These are phyloP conservation scores for Glarea lozoyensis DNA, from an alignment of 495 filamentous ascomycete species.

Conservation along the genomic window DNA sequence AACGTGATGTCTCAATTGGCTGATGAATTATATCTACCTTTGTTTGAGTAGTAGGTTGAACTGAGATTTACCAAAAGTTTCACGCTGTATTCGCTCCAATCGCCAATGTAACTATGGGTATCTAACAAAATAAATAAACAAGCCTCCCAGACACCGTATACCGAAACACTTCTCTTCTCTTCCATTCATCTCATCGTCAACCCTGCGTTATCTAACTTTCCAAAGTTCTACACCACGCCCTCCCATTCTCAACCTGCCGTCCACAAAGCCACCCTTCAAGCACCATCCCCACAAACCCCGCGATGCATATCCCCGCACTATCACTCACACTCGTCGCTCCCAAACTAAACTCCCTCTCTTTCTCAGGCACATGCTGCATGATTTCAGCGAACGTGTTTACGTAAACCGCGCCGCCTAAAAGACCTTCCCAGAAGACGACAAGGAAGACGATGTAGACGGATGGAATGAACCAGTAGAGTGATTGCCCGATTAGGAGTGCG, in stretches of 20 bases:
- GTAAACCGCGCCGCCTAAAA: conserved; percentile 85
- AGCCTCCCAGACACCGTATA: too few species aligned
- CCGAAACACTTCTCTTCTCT: too few species aligned
- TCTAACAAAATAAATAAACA: too few species aligned
- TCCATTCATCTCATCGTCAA: too few species aligned
- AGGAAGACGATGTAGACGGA: conserved; percentile 73
- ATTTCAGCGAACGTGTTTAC: conserved; percentile 95
- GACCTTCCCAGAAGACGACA: conserved; percentile 90
- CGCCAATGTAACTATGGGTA: too few species aligned
- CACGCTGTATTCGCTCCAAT: too few species aligned
- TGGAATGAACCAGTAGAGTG: conserved; percentile 52
- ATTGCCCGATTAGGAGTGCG: conserved; percentile 60
- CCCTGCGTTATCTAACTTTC: too few species aligned
- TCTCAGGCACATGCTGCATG: conserved; percentile 60
- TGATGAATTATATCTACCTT: too few species aligned
- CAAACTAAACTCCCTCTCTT: conserved; percentile 84
- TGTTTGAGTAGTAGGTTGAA: too few species aligned
- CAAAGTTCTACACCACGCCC: conserved; percentile 64
- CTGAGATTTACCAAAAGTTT: too few species aligned
- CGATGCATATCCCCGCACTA: conserved; percentile 81
- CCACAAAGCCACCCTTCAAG: conserved; percentile 75
- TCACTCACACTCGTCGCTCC: conserved; percentile 89
- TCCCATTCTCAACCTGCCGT: conserved; percentile 70
- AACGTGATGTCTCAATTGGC: too few species aligned
- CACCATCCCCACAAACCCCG: conserved; percentile 76